Evolutionary conservation across 2,329 filamentous ascomycete species (phyloP), one percentile per base, ranked within the genome.

Genomic region (Fusarium sp.): DNA sequence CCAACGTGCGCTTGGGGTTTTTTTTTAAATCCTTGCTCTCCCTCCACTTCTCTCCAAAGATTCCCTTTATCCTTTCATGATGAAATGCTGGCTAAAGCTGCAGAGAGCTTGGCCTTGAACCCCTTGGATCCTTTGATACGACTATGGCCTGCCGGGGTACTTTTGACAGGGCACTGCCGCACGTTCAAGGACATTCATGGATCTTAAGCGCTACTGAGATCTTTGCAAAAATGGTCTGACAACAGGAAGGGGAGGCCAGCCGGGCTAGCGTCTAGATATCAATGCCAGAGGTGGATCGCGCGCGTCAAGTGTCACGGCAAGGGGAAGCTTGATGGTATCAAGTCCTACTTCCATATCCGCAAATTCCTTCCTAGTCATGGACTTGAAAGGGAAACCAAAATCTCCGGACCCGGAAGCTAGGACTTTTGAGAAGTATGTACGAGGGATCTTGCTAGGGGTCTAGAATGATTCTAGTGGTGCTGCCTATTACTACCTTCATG

Each of bases 201-300:
- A n/a, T 17, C 25, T 31, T 15, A 25, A 32, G 27, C 23, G 13
- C 43, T 53, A 46, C 23, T 38, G 29, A 45, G 15, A n/a, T 25
- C 39, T 41, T 45, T 42, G 37, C 42, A 42, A 44, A 57, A 49
- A 54, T 70, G 65, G 55, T 61, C 61, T 67, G 65, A 69, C 29
- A 57, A 57, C 46, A 53, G 45, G 21, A 57, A 57, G 31, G 61
- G 67, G 37, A 56, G 61, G 53, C 57, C 57, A 61, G 66, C 50
- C 46, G 53, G 13, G 37, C 42, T 36, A 53, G 43, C 35, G 44
- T 17, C 57, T 53, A 25, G 6, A 25, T 25, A 25, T 35, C 19
- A 36, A 33, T 35, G 14, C 35, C 50, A 33, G 39, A 46, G 31
- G 36, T 41, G 51, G 46, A 35, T 19, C 32, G 46, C 50, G 43